Percentiles rank a stretch among this genome's conserved stretches.
phyloP scores from a whole-genome alignment of 352 stramenopile genomes.

The Phytophthora tentaculata region DNA sequence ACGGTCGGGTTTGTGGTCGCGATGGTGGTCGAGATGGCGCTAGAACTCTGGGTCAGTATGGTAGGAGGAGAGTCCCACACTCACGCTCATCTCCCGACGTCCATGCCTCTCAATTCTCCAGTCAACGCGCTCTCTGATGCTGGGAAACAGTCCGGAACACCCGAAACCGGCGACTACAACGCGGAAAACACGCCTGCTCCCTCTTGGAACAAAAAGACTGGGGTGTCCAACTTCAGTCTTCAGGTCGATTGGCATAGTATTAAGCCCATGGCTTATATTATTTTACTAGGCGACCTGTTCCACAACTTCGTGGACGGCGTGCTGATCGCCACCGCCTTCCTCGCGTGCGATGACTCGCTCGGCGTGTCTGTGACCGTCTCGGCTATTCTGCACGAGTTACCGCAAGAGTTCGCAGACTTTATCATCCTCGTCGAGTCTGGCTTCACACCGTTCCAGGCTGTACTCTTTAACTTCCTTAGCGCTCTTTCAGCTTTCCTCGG shows the following conservation, averaged over 20 bases:
- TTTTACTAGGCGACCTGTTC: constrained; percentile 86
- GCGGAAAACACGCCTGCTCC: constrained; percentile 12
- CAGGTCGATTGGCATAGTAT: constrained; percentile 46
- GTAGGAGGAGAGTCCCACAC: constrained; percentile 32
- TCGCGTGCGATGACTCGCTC: constrained; percentile 51
- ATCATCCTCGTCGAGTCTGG: constrained; percentile 82
- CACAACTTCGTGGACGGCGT: constrained; percentile 92
- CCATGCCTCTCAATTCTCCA: constrained; percentile 29
- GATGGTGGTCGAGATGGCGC: constrained; percentile 59
- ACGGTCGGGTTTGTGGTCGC: constrained; percentile 71
- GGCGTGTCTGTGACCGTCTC: constrained; percentile 66
- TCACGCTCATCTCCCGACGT: constrained; percentile 34
- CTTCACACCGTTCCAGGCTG: constrained; percentile 64
- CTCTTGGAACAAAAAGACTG: constrained; percentile 15
- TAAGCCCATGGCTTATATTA: constrained; percentile 66
- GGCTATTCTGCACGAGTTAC: constrained; percentile 87
- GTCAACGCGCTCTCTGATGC: constrained; percentile 9
- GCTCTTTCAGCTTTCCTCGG: constrained; percentile 83
- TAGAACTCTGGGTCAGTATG: constrained; percentile 48
- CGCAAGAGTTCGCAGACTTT: constrained; percentile 89
- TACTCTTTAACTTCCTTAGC: constrained; percentile 85
- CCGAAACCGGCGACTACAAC: constrained; percentile 24
- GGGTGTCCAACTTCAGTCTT: constrained; percentile 37
- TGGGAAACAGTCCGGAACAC: constrained; percentile 35
- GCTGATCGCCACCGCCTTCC: constrained; percentile 65